phyloP scores from a whole-genome alignment of 371 early-diverging fungal genomes.

The Syncephalastrum sp. region DNA sequence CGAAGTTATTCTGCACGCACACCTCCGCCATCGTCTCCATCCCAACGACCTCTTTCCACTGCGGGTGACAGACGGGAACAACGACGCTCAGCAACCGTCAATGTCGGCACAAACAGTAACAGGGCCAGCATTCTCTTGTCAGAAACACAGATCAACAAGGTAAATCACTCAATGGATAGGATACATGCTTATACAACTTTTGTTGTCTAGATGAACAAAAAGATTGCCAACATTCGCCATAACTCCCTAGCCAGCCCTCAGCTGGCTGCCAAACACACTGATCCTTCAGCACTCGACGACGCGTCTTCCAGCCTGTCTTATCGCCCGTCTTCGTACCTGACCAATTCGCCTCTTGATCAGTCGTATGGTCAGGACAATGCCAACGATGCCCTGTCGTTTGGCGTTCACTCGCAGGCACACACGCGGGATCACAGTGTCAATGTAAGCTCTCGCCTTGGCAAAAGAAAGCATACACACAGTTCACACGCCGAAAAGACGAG shows the following conservation, averaged over 20 bases:
- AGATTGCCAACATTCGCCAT: conserved; percentile 36
- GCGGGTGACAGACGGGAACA: conserved; percentile 14
- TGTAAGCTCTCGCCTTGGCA: conserved; percentile 4
- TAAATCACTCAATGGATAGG: conserved; percentile 7
- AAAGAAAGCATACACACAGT: conserved; percentile 4
- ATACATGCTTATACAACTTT: background rate
- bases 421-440: conserved; percentile 4
- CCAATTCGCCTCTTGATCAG: background rate
- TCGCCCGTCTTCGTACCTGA: conserved; percentile 12
- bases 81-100: conserved; percentile 8
- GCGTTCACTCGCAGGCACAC: background rate
- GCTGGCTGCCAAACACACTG: conserved; percentile 11
- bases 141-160: conserved; percentile 42
- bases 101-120: conserved; percentile 8
- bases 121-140: conserved; percentile 30
- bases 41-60: conserved; percentile 9
- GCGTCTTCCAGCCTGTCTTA: conserved; percentile 3
- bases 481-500: conserved; percentile 4
- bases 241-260: conserved; percentile 22
- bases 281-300: conserved; percentile 7
- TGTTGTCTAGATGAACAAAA: conserved; percentile 32
- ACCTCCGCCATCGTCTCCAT: conserved; percentile 19
- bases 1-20: conserved; percentile 20
- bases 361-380: too few species aligned
- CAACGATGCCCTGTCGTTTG: background rate